Evolutionary conservation across 2,329 filamentous ascomycete species (phyloP).

Genomic region (Whalleya microplaca): DNA sequence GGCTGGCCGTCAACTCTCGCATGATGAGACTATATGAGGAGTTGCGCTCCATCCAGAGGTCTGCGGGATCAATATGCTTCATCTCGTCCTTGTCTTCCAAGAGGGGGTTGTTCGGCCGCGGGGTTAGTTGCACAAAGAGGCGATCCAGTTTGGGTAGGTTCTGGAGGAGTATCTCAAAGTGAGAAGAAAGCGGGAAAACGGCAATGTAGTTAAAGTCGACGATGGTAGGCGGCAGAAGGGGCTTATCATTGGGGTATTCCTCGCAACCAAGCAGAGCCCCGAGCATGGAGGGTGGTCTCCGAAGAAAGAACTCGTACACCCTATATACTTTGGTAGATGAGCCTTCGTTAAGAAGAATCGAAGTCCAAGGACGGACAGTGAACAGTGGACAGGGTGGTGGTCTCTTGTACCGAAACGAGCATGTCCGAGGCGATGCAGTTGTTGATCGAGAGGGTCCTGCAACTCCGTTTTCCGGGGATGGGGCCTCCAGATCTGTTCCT

Average conservation of each 20-base stretch:
- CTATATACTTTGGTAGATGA: constrained; percentile 73
- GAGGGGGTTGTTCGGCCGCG: constrained; percentile 41
- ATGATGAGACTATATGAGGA: constrained; percentile 53
- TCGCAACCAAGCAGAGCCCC: constrained; percentile 51
- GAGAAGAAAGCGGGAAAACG: constrained; percentile 68
- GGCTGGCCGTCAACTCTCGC: constrained; percentile 36
- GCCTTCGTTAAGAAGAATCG: constrained; percentile 73
- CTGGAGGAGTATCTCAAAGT: constrained; percentile 56
- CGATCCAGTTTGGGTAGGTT: constrained; percentile 54
- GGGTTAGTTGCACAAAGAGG: constrained; percentile 56
- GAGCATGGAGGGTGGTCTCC: constrained; percentile 65
- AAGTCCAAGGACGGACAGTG: constrained; percentile 65
- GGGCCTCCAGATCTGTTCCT: constrained; percentile 4
- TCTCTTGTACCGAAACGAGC: constrained; percentile 4
- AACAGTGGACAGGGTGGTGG: constrained; percentile 50
- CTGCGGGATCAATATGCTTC: constrained; percentile 44
- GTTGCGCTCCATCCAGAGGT: constrained; percentile 59
- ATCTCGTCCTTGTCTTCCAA: constrained; percentile 43
- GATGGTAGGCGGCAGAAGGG: constrained; percentile 47
- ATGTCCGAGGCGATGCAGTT: constrained; percentile 3
- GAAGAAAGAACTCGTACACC: constrained; percentile 72
- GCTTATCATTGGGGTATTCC: constrained; percentile 41
- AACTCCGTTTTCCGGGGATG: constrained; percentile 1
- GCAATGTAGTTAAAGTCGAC: constrained; percentile 62
- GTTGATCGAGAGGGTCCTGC: constrained; percentile 1